Percentiles rank a stretch among this genome's conserved stretches.
phyloP scores from a whole-genome alignment of 805 yeast genomes.

The Starmera amethionina region DNA sequence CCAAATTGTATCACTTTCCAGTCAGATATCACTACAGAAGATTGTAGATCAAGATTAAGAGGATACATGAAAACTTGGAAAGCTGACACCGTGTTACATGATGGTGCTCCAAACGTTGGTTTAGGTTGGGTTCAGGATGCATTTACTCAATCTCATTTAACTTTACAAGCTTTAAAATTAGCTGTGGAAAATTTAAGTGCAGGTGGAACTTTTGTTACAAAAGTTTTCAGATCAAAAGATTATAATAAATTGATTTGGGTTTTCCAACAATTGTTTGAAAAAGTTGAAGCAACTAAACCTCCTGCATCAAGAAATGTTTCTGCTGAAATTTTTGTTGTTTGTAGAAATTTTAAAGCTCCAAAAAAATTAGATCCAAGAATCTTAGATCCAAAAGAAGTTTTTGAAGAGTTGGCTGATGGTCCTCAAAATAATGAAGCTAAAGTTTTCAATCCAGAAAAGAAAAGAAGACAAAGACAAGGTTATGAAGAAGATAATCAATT shows the following conservation, averaged over 20 bases:
- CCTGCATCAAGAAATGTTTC: conserved; percentile 98
- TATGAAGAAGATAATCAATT: conserved; percentile 88
- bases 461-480: conserved; percentile 87
- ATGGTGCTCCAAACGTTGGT: conserved; percentile 99
- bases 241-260: conserved; percentile 97
- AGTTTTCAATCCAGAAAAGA: conserved; percentile 89
- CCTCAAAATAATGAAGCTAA: conserved; percentile 81
- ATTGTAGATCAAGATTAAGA: conserved; percentile 87
- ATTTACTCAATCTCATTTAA: conserved; percentile 92
- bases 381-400: conserved; percentile 85
- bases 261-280: conserved; percentile 89
- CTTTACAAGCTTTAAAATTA: conserved; percentile 83
- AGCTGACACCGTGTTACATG: conserved; percentile 95
- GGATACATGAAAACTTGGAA: conserved; percentile 98
- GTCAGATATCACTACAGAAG: conserved; percentile 96
- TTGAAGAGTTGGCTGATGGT: conserved; percentile 78
- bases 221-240: conserved; percentile 97
- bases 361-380: conserved; percentile 88
- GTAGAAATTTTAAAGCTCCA: conserved; percentile 94
- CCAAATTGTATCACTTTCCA: conserved; percentile 93
- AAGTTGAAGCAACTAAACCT: conserved; percentile 97
- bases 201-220: conserved; percentile 94
- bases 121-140: conserved; percentile 99
- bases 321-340: conserved; percentile 97
- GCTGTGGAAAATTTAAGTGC: conserved; percentile 88